Evolutionary conservation across 176 grass and related monocot species (phyloP).

Genomic region (Elaeis guineensis): DNA sequence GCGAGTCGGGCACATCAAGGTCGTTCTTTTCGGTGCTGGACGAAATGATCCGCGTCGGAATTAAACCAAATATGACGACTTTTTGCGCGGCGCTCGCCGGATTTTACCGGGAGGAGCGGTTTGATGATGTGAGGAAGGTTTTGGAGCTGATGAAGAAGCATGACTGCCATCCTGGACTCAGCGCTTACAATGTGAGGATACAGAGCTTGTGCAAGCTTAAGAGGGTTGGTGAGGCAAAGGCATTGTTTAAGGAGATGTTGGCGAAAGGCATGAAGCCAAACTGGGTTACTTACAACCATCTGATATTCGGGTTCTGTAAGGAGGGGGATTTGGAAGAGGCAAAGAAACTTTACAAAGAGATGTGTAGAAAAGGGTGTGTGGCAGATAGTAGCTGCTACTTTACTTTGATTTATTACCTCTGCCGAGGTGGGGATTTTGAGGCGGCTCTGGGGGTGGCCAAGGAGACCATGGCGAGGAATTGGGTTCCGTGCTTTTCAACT

Average conservation of each 20-base stretch:
- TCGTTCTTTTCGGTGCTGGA: slow-evolving; percentile 82
- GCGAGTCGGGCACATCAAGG: slow-evolving; percentile 52
- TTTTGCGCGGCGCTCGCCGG: slow-evolving; percentile 54
- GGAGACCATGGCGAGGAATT: slow-evolving; percentile 38
- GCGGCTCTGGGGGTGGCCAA: slow-evolving; percentile 43
- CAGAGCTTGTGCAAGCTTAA: slow-evolving; percentile 77
- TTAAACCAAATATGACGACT: slow-evolving; percentile 46
- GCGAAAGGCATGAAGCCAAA: slow-evolving; percentile 48
- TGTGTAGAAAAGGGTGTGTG: slow-evolving; percentile 37
- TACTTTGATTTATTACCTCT: slow-evolving; percentile 43
- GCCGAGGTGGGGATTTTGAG: slow-evolving; percentile 64
- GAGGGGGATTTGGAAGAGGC: slow-evolving; percentile 72
- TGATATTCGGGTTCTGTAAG: slow-evolving; percentile 63
- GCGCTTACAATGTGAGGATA: slow-evolving; percentile 59
- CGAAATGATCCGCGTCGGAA: slow-evolving; percentile 50
- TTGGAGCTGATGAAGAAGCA: slow-evolving; percentile 76
- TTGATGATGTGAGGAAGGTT: slow-evolving; percentile 62
- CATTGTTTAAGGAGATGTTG: slow-evolving; percentile 51
- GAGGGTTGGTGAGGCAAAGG: slow-evolving; percentile 39
- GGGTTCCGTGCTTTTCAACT: slow-evolving; percentile 60
- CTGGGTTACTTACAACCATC: slow-evolving; percentile 70
- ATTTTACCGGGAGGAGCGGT: slow-evolving; percentile 74
- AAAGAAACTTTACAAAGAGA: slow-evolving; percentile 67
- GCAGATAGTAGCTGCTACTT: slow-evolving; percentile 43
- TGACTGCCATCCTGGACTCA: slow-evolving; percentile 31